Evolutionary conservation across 257 asterid genomes (phyloP), one percentile per base, ranked within the genome.

Genomic region (Nicotiana paniculata): DNA sequence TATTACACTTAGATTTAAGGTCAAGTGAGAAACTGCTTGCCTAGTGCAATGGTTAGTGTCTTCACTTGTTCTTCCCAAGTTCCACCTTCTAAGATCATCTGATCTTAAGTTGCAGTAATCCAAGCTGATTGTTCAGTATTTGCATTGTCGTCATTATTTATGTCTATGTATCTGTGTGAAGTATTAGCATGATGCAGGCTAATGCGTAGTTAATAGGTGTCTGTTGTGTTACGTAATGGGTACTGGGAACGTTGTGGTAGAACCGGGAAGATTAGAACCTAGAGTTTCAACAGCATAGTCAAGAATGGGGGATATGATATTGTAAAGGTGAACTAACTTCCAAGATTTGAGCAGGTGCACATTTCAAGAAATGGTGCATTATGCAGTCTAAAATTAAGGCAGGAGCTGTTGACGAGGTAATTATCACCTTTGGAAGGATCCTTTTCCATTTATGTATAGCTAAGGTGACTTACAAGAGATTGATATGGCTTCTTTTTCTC

Each of bases 351-450:
- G n/a, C 91, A 93, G 98, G 99, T 86, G 89, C 89, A 70, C 92
- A 92, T 86, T 95, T 93, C 89, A 93, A 95, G 91, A 93, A 95
- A 89, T 95, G 99, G 99, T 93, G 99, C 66, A 77, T 95, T 83
- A 90, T 95, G 95, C 97, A 95, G 84, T 90, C 97, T 35, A 93
- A 91, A 90, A 95, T 95, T 79, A 95, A 88, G 86, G 86, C 94
- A 9, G 90, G 91, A 74, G 96, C 95, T 24, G 86, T 88, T 3
- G 92, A 89, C 16, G 98, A 95, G 88, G 98, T 93, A 86, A 3
- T 90, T 87, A 68, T 81, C 67, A 46, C 37, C 24, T 77, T 55
- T 78, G 66, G 51, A 67, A 51, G 9, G 9, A 24, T 33, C 24
- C 28, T 83, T 83, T 77, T 51, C 67, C 32, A 8, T 57, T 17